Evolutionary conservation across 495 filamentous ascomycete species (phyloP), one percentile per base, ranked within the genome.

Genomic region (Xylaria venustula): DNA sequence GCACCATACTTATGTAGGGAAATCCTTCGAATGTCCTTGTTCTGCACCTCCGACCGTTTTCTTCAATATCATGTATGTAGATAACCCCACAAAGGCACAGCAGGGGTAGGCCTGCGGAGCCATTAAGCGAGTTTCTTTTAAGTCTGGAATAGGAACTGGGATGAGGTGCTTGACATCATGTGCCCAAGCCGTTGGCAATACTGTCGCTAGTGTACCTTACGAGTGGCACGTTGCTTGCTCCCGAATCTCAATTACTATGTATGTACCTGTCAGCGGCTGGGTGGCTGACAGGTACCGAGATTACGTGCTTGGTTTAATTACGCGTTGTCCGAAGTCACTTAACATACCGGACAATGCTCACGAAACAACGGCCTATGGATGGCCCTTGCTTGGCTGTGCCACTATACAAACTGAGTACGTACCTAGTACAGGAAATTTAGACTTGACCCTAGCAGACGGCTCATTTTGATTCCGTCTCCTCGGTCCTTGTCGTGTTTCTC

Each of bases 201-300:
- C n/a, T n/a, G n/a, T n/a, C n/a, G n/a, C n/a, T n/a, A n/a, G n/a
- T n/a, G n/a, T n/a, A n/a, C n/a, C n/a, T n/a, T n/a, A 11, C 9
- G 42, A 5, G 23, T 42, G 51, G 51, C 22, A 54, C 36, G 37
- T 30, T 54, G 1, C 22, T 50, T 42, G 20, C n/a, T n/a, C n/a
- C n/a, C n/a, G n/a, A n/a, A n/a, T n/a, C n/a, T n/a, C n/a, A n/a
- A n/a, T n/a, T n/a, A n/a, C n/a, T n/a, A n/a, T n/a, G n/a, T 12
- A 7, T 9, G 7, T 40, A 15, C 17, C 51, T 54, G 51, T 28
- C 51, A 41, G 1, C 15, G 34, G 22, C 34, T 30, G 36, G 51
- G 36, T 54, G 37, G 14, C 51, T 23, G 36, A 54, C n/a, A 54
- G 36, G 20, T 54, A 26, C 51, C 51, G 51, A 42, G 37, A 54